Conservation (phyloP, 768 basidiomycete species). For the Auricularia heimuer region DNA sequence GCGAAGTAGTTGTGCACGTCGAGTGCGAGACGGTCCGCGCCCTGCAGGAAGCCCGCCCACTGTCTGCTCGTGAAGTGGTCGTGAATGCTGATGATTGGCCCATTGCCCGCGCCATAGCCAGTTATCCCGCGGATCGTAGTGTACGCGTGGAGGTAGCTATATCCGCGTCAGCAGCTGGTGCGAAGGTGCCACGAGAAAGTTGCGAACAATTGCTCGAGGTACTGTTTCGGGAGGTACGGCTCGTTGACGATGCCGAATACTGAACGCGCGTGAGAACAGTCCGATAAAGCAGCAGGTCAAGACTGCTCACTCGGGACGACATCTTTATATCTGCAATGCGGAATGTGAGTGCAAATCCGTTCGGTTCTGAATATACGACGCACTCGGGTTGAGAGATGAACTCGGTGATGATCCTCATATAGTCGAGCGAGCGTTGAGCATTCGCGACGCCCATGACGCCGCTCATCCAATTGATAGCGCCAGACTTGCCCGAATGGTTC, state of each 20-base stretch:
- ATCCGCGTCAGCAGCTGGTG: background rate
- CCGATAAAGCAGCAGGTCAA: no score
- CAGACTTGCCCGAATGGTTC: constrained; percentile 77
- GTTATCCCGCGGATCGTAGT: constrained; percentile 62
- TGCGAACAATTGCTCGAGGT: background rate
- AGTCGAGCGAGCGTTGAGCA: constrained; percentile 67
- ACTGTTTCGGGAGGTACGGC: constrained; percentile 25
- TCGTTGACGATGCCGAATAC: constrained; percentile 61
- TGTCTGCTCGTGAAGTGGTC: constrained; percentile 67
- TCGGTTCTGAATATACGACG: constrained; percentile 42
- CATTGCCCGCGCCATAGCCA: constrained; percentile 68
- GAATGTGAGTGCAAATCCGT: constrained; percentile 70
- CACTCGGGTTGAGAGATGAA: constrained; percentile 73
- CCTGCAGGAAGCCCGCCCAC: constrained; percentile 68
- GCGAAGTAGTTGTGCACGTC: constrained; percentile 86
- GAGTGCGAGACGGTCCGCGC: constrained; percentile 71
- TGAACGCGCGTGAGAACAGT: no score
- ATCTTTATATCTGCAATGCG: constrained; percentile 56
- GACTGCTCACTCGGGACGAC: constrained; percentile 32
- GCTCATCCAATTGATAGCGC: constrained; percentile 50
- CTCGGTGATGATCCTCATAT: constrained; percentile 64
- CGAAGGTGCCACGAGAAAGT: background rate
- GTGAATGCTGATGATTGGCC: constrained; percentile 76
- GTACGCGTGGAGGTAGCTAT: constrained; percentile 80
- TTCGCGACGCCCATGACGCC: constrained; percentile 89